A percentile compares a stretch with the other conserved stretches of the same genome.
Conservation (phyloP, 164 flowering plant species). For the Litsea cubeba region DNA sequence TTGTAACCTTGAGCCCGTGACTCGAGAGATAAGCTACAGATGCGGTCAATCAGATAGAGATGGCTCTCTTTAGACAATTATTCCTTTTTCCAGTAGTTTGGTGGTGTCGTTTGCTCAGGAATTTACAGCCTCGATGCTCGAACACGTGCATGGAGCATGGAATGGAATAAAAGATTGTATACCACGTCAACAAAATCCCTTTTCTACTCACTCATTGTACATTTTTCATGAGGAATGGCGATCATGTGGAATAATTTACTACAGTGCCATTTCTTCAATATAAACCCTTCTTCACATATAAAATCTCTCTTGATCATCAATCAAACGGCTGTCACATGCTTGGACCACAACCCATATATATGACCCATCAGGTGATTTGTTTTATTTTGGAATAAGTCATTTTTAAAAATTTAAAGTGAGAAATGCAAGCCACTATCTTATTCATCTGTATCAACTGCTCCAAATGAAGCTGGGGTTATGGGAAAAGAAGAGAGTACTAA, state of each 20-base stretch:
- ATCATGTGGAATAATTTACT: background rate
- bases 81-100: constrained; percentile 13
- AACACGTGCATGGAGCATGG: constrained; percentile 17
- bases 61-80: constrained; percentile 18
- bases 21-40: background rate
- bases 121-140: constrained; percentile 13
- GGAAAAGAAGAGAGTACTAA: background rate
- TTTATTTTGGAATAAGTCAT: no score
- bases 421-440: no score
- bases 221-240: background rate
- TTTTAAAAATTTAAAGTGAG: no score
- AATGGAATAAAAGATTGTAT: background rate
- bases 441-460: no score
- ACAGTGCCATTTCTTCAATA: no score
- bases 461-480: background rate
- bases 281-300: no score
- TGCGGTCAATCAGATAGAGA: constrained; percentile 7
- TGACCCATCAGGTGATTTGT: no score
- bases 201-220: background rate
- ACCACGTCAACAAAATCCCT: background rate
- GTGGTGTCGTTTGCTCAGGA: constrained; percentile 12
- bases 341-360: background rate
- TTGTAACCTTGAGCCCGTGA: background rate
- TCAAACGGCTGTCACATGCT: background rate
- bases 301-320: background rate